Evolutionary conservation across 257 asterid genomes (phyloP).

Genomic region (Asclepias syriaca): DNA sequence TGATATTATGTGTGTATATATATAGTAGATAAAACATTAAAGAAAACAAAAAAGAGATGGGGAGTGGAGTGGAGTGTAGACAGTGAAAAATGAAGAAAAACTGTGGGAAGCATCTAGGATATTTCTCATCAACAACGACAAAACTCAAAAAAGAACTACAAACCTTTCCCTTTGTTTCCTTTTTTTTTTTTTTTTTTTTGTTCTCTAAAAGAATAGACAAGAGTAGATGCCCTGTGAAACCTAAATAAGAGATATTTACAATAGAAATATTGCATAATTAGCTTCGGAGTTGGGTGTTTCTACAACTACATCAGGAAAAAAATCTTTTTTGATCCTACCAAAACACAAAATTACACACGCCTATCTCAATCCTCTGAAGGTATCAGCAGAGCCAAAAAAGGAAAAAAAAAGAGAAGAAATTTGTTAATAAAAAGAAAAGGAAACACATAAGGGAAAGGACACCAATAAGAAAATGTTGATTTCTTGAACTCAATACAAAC

Average conservation of each 20-base stretch:
- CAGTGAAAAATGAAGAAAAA: too few relatives aligned
- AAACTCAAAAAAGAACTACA: too few relatives aligned
- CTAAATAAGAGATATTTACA: conserved; percentile 3
- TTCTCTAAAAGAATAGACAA: neutral
- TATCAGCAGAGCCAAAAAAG: neutral
- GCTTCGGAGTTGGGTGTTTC: neutral
- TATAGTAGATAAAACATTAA: too few relatives aligned
- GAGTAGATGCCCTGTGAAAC: conserved; percentile 1
- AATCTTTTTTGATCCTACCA: neutral
- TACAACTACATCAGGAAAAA: conserved; percentile 1
- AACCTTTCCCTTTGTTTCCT: too few relatives aligned
- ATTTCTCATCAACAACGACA: neutral
- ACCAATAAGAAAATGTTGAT: neutral
- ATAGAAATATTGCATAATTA: neutral
- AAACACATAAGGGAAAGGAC: neutral
- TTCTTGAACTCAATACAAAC: conserved; percentile 3
- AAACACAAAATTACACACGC: neutral
- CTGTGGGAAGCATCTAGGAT: too few relatives aligned
- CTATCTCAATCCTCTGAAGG: neutral
- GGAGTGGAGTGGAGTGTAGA: too few relatives aligned
- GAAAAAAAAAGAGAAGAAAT: neutral
- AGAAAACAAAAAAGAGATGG: too few relatives aligned
- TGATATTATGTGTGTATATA: too few relatives aligned
- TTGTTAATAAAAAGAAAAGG: neutral
- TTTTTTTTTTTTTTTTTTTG: too few relatives aligned